These are phyloP conservation scores for Lentinula novae-zelandiae DNA, from an alignment of 1,284 basidiomycete species.

Conservation along the genomic window DNA sequence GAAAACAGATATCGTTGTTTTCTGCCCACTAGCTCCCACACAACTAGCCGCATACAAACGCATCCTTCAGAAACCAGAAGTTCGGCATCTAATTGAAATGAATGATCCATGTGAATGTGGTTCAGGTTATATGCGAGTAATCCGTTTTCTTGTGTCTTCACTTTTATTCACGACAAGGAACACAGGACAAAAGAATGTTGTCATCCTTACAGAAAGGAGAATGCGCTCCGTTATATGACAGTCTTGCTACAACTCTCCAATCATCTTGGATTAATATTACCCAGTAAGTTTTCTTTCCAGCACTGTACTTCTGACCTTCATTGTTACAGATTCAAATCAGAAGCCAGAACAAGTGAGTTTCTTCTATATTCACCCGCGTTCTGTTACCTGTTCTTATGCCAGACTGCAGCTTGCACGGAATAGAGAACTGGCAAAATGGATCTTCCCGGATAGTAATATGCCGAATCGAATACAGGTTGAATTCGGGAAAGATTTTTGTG, in stretches of 20 bases:
- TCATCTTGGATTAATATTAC: conserved; percentile 78
- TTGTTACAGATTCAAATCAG: conserved; percentile 40
- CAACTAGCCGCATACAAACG: conserved; percentile 73
- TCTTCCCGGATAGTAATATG: conserved; percentile 48
- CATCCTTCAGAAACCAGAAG: conserved; percentile 54
- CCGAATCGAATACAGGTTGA: conserved; percentile 63
- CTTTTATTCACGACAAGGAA: neutral
- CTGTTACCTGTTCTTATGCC: neutral
- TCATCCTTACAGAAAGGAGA: conserved; percentile 53
- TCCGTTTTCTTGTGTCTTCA: neutral
- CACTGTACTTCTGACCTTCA: neutral
- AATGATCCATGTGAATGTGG: conserved; percentile 75
- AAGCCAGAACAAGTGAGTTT: conserved; percentile 55
- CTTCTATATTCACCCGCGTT: neutral
- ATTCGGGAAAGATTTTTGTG: conserved; percentile 64
- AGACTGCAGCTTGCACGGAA: conserved; percentile 48
- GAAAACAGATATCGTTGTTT: conserved; percentile 86
- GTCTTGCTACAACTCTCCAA: conserved; percentile 84
- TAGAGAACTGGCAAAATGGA: conserved; percentile 51
- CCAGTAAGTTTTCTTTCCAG: conserved; percentile 40
- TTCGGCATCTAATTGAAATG: conserved; percentile 65
- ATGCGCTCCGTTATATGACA: conserved; percentile 72
- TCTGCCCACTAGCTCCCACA: conserved; percentile 72
- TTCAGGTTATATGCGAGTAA: conserved; percentile 45
- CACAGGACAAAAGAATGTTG: conserved; percentile 64